These are phyloP conservation scores for Mollisiaceae sp. DNA, from an alignment of 2,329 filamentous ascomycete species.

Conservation along the genomic window DNA sequence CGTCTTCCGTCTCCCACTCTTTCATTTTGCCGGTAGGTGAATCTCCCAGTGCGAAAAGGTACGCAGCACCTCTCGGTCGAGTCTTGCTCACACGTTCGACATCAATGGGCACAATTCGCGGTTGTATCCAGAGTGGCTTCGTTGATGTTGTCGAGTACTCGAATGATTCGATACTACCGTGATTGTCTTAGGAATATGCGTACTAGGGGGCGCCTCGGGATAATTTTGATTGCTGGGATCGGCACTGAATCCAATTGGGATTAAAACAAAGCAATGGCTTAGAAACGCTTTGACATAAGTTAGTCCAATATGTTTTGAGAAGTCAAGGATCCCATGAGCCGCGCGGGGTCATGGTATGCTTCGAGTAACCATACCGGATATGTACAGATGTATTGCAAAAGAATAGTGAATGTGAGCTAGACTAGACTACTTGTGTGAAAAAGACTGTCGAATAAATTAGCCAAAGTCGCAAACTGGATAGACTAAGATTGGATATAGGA, in stretches of 20 bases:
- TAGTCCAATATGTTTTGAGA: conserved; percentile 30
- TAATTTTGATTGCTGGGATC: conserved; percentile 25
- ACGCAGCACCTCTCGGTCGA: conserved; percentile 19
- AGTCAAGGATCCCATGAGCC: conserved; percentile 24
- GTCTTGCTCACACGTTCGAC: conserved; percentile 25
- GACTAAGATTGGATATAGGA: conserved; percentile 3
- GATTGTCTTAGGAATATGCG: conserved; percentile 24
- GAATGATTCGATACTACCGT: conserved; percentile 19
- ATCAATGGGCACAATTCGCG: conserved; percentile 22
- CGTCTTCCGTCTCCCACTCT: conserved; percentile 67
- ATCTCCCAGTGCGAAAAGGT: conserved; percentile 4
- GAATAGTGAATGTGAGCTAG: conserved; percentile 12
- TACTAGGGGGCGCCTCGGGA: conserved; percentile 26
- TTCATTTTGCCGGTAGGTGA: conserved; percentile 49
- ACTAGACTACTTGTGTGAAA: conserved; percentile 11
- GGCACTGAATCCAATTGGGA: conserved; percentile 19
- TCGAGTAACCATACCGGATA: conserved; percentile 17
- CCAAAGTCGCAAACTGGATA: background rate
- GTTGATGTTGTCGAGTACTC: conserved; percentile 12
- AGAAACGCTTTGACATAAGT: conserved; percentile 33
- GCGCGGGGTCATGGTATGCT: conserved; percentile 17
- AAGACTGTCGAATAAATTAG: conserved; percentile 19
- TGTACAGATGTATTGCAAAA: conserved; percentile 18
- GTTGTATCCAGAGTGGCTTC: conserved; percentile 26
- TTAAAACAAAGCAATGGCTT: conserved; percentile 25